Percentiles rank a stretch among this genome's conserved stretches.
phyloP scores from a whole-genome alignment of 176 grass and related monocot genomes.

The Aechmea fasciata region DNA sequence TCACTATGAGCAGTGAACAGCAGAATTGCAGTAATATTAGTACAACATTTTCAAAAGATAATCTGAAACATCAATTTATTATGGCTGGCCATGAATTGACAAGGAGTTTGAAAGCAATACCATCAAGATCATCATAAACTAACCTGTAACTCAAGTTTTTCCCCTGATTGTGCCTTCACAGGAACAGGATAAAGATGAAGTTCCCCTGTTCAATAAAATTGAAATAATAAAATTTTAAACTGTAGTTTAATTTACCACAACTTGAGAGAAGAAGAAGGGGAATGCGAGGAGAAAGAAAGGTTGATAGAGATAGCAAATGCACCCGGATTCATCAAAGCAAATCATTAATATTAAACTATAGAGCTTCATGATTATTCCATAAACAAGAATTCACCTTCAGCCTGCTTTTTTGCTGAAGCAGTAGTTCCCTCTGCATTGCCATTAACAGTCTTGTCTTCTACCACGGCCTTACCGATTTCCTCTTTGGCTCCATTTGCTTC shows the following conservation, averaged over 20 bases:
- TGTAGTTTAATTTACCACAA: too few relatives aligned
- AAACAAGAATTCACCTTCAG: conserved; percentile 36
- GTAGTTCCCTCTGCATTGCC: conserved; percentile 4
- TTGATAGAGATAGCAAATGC: neutral
- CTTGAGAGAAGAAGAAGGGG: too few relatives aligned
- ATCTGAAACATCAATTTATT: too few relatives aligned
- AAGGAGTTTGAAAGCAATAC: too few relatives aligned
- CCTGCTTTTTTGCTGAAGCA: conserved; percentile 31
- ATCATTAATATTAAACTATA: neutral
- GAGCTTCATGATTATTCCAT: neutral
- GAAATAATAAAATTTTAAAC: neutral
- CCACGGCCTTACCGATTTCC: conserved; percentile 10
- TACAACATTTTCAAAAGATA: too few relatives aligned
- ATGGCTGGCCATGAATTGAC: too few relatives aligned
- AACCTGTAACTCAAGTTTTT: conserved; percentile 96
- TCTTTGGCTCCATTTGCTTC: conserved; percentile 27
- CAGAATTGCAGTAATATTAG: too few relatives aligned
- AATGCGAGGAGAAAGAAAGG: too few relatives aligned
- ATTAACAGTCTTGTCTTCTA: conserved; percentile 1
- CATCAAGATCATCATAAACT: neutral
- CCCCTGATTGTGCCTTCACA: conserved; percentile 74
- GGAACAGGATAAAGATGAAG: conserved; percentile 72
- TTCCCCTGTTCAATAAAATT: conserved; percentile 52
- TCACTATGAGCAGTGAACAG: neutral
- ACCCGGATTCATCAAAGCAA: neutral